Evolutionary conservation across 73 alveolate species (phyloP), one percentile per base, ranked within the genome.

Genomic region (Paramecium primaurelia): DNA sequence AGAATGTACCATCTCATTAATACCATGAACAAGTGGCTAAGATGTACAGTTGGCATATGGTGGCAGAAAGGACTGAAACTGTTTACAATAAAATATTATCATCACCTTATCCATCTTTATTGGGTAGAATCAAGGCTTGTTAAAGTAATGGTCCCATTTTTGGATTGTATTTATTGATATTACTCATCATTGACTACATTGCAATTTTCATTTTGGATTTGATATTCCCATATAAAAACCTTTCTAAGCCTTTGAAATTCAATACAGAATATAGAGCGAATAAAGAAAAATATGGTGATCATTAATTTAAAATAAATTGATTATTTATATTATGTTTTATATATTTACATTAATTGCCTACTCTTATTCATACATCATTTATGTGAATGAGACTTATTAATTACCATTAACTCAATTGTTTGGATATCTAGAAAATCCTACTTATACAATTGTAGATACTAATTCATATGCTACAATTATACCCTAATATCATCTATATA

Each of bases 1-100:
- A 96, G 69, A 54, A 89, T 20, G 92, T 90, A 7, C 93, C 92
- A n/a, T 64, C 94, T 0, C 87, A 80, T 18, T 58, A 93, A 92
- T 95, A 92, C 91, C 98, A 97, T 86, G 96, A 93, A 8, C 95
- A 92, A 71, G 96, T 98, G 4, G 20, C 93, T 86, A 88, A 93
- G 47, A 95, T 97, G 94, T 99, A 99, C 95, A 97, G 95, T 88
- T 99, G 99, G 99, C 95, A 96, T 86, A 95, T 95, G 59, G 99
- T 98, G 2, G 99, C 99, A 1, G 95, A 97, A 80, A 97, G 99
- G 92, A 95, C 98, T 20, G 99, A 97, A 93, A 88, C 86, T 25
- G 99, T 99, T 16, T 99, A 99, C 92, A 96, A 97, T 25, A 94
- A 89, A 92, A 97, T 97, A 5, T 93, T 94, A 58, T 90, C 88